Percentiles rank a stretch among this genome's conserved stretches.
These are phyloP conservation scores for Infundibulicybe gibba DNA, from an alignment of 768 basidiomycete genomes.

Conservation along the genomic window DNA sequence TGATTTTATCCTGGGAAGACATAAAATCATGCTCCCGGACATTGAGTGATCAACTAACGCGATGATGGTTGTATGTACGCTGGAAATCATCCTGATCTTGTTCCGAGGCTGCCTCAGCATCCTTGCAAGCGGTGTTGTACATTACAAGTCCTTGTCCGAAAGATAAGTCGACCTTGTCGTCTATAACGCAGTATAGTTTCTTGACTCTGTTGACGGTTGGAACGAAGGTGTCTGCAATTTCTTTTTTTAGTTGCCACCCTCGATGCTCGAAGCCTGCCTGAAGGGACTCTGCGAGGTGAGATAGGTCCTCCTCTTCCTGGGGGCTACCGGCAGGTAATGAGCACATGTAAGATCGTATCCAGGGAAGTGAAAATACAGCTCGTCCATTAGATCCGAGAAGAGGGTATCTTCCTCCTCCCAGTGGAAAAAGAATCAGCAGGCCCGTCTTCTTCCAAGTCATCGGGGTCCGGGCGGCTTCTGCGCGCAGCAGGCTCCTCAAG, in stretches of 20 bases:
- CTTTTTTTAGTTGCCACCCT: constrained; percentile 31
- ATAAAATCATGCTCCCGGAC: constrained; percentile 33
- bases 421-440: constrained; percentile 29
- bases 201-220: constrained; percentile 48
- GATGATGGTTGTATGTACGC: constrained; percentile 4
- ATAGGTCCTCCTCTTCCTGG: constrained; percentile 24
- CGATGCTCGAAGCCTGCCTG: constrained; percentile 37
- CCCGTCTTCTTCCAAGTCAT: constrained; percentile 18
- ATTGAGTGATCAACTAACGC: constrained; percentile 23
- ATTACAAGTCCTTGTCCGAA: constrained; percentile 41
- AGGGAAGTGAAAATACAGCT: constrained; percentile 20
- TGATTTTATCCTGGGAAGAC: constrained; percentile 35
- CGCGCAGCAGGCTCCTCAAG: constrained; percentile 9
- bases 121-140: constrained; percentile 55
- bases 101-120: constrained; percentile 41
- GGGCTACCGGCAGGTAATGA: constrained; percentile 13
- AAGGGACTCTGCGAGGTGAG: constrained; percentile 34
- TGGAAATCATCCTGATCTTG: constrained; percentile 40
- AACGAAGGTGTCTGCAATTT: constrained; percentile 40
- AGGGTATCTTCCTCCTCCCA: constrained; percentile 56
- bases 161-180: constrained; percentile 31
- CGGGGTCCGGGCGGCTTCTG: constrained; percentile 8
- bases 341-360: constrained; percentile 10
- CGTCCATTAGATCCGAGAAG: constrained; percentile 43
- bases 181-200: constrained; percentile 29